phyloP scores from a whole-genome alignment of 2,329 filamentous ascomycete genomes.

The Beauveria medogensis region DNA sequence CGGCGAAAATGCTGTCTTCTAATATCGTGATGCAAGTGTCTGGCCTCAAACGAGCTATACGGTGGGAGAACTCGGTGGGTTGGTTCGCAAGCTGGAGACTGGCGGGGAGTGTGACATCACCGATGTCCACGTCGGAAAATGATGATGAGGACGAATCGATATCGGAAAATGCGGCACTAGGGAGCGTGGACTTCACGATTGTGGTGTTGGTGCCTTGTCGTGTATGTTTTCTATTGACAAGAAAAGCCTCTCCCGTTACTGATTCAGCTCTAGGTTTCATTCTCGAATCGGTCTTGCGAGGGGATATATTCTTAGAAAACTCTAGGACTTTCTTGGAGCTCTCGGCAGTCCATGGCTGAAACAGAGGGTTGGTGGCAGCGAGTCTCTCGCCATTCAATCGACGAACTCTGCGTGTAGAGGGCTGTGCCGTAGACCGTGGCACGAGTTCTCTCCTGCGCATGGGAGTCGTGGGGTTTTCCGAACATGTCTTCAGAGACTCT shows the following conservation, averaged over 20 bases:
- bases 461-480: background rate
- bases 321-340: slow-evolving; percentile 14
- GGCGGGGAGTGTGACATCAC: slow-evolving; percentile 8
- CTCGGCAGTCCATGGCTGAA: slow-evolving; percentile 24
- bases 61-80: slow-evolving; percentile 1
- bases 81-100: slow-evolving; percentile 7
- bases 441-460: slow-evolving; percentile 16
- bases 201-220: background rate
- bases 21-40: slow-evolving; percentile 5
- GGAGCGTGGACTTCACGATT: background rate
- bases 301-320: slow-evolving; percentile 7
- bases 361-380: slow-evolving; percentile 21
- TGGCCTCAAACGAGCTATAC: slow-evolving; percentile 2
- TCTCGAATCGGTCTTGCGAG: slow-evolving; percentile 1
- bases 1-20: background rate
- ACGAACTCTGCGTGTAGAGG: slow-evolving; percentile 23
- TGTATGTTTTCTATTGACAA: background rate
- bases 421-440: slow-evolving; percentile 18
- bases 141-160: slow-evolving; percentile 1
- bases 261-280: background rate
- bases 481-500: background rate
- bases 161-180: background rate
- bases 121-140: slow-evolving; percentile 3
- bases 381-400: slow-evolving; percentile 19
- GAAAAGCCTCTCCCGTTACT: background rate